Base-by-base conservation (phyloP, 345 rosid genomes). In the Salix udensis region DNA sequence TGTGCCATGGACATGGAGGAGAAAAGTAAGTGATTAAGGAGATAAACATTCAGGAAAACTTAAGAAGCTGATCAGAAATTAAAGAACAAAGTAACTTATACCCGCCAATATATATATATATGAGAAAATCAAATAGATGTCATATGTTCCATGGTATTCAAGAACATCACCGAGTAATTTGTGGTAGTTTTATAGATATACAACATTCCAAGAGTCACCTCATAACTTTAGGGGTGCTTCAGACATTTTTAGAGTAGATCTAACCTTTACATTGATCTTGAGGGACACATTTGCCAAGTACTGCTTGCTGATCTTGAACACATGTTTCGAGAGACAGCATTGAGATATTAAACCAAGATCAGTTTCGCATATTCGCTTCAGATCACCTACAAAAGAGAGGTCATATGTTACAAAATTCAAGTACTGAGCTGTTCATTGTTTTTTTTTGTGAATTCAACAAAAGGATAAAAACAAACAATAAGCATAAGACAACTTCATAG, bases 331-430 rank as follows among this genome's bases (percentile, higher is more conserved):
- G 70, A 96, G 97, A 76, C 99, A 96, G 79, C 99, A 96, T 76
- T 96, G 99, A 31, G 99, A 89, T 83, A 96, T 93, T 76, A 96
- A 80, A 65, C 99, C 99, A 21, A 96, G 97, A 71, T 96, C 99
- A 24, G 99, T 96, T 89, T 96, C 99, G 8, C 99, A 96, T 71
- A 96, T 96, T 82, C 99, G 81, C 87, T 96, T 96, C 74, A 96
- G 89, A 85, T 96, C 99, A 34, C 99, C 99, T 95, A 85, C 77
- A 76, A 78, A 48, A 23, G 60, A 36, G 48, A 26, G 74, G 37
- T 53, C 21, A 19, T 52, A 69, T 62, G 31, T 42, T 71, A 65
- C 60, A 73, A 37, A 70, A 65, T 52, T 23, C 53, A 2, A 21
- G 72, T n/a, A 28, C 62, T 10, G 30, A 61, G 50, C 44, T 67